Percentiles rank a stretch among this genome's conserved stretches.
Conservation (phyloP, 495 filamentous ascomycete genomes). For the Aspergillus incahuasiensis region DNA sequence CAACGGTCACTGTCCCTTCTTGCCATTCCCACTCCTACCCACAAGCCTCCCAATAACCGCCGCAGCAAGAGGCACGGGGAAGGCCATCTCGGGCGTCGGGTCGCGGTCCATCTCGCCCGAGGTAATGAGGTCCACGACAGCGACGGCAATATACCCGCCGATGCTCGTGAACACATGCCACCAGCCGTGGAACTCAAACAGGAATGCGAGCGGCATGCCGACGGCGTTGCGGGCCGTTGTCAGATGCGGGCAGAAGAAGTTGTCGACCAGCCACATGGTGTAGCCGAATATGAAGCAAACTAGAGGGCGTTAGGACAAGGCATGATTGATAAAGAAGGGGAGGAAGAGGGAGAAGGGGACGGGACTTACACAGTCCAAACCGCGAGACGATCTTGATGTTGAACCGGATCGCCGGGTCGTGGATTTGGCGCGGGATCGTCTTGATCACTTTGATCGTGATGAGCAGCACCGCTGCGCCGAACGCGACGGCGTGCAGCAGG, state of each 20-base stretch:
- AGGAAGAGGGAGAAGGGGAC: not conserved
- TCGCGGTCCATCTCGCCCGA: conserved; percentile 22
- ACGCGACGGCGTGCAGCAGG: conserved; percentile 23
- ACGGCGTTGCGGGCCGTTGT: conserved; percentile 11
- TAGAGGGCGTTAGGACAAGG: too few relatives aligned
- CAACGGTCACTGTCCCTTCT: not conserved
- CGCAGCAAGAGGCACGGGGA: not conserved
- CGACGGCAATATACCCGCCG: conserved; percentile 29
- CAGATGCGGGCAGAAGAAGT: conserved; percentile 19
- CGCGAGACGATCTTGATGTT: conserved; percentile 16
- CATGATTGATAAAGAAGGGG: too few relatives aligned
- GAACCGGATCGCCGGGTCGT: conserved; percentile 11
- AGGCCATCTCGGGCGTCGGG: conserved; percentile 9
- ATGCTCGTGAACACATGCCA: conserved; percentile 34
- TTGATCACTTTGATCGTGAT: conserved; percentile 21
- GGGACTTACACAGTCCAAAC: conserved; percentile 23
- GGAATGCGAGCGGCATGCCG: conserved; percentile 27
- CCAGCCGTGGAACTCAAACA: conserved; percentile 33
- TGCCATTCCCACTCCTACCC: not conserved
- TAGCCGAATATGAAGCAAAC: conserved; percentile 29
- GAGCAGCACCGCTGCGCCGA: conserved; percentile 22
- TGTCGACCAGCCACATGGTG: conserved; percentile 29
- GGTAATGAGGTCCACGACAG: conserved; percentile 26
- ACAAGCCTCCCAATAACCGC: not conserved
- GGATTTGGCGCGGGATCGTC: conserved; percentile 21